phyloP scores from a whole-genome alignment of 1,284 basidiomycete genomes.

The Rhodotorula sp. region DNA sequence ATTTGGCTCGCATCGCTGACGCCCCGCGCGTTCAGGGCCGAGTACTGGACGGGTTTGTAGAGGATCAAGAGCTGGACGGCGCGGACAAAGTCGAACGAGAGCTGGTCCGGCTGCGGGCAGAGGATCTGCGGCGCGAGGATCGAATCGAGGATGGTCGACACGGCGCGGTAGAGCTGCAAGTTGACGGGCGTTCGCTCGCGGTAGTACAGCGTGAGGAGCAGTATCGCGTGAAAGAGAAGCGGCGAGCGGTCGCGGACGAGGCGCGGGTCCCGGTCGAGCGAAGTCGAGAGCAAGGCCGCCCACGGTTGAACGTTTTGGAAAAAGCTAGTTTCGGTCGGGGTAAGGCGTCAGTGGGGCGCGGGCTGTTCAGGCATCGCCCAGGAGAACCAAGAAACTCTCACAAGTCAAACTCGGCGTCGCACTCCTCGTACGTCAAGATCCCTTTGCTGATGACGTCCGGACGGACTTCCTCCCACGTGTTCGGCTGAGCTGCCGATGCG shows the following conservation, averaged over 20 bases:
- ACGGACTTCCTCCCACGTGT: conserved; percentile 5
- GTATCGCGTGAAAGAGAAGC: conserved; percentile 39
- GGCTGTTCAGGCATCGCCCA: too few relatives aligned
- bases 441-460: conserved; percentile 32
- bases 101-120: conserved; percentile 37
- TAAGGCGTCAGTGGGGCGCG: background rate
- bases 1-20: conserved; percentile 22
- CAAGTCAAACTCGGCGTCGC: conserved; percentile 32
- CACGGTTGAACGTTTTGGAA: conserved; percentile 35
- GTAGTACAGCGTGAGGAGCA: conserved; percentile 39
- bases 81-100: conserved; percentile 36
- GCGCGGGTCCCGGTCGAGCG: conserved; percentile 27
- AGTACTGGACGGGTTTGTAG: conserved; percentile 39
- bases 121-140: conserved; percentile 38
- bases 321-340: conserved; percentile 7
- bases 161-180: conserved; percentile 30
- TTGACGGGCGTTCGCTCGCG: conserved; percentile 30
- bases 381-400: background rate
- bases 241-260: conserved; percentile 34
- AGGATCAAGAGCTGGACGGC: conserved; percentile 33
- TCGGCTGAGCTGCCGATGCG: too few relatives aligned
- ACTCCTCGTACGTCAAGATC: conserved; percentile 30
- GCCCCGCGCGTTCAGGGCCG: conserved; percentile 29
- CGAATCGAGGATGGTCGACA: conserved; percentile 34
- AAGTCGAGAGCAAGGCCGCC: conserved; percentile 24